Conservation (phyloP, 495 filamentous ascomycete species). For the Trichoderma erinaceum region DNA sequence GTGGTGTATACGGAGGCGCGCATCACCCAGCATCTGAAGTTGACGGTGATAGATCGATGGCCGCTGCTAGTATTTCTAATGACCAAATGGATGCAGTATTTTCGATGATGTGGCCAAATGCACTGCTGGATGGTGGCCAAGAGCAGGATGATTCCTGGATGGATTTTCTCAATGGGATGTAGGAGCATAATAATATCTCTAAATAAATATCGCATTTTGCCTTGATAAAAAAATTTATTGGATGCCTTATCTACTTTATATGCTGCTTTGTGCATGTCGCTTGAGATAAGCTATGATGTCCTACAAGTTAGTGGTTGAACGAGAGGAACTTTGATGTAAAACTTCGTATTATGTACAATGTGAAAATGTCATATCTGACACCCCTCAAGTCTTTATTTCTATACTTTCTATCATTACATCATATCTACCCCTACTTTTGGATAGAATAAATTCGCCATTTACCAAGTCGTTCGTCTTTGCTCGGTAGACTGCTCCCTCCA, state of each 20-base stretch:
- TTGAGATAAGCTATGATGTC: too few relatives aligned
- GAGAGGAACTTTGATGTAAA: too few relatives aligned
- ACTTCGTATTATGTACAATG: too few relatives aligned
- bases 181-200: background rate
- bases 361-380: too few relatives aligned
- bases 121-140: background rate
- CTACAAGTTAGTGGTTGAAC: too few relatives aligned
- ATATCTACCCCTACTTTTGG: conserved; percentile 16
- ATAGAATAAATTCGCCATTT: conserved; percentile 15
- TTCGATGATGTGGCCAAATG: conserved; percentile 7
- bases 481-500: conserved; percentile 17
- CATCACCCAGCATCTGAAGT: background rate
- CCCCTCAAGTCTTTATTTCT: background rate
- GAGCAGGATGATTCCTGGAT: background rate
- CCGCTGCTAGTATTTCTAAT: background rate
- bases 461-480: conserved; percentile 18
- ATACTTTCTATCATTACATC: conserved; percentile 16
- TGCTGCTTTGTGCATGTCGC: too few relatives aligned
- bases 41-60: background rate
- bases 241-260: too few relatives aligned
- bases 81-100: background rate
- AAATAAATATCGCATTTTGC: background rate
- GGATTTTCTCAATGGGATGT: background rate
- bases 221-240: too few relatives aligned
- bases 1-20: background rate